phyloP scores from a whole-genome alignment of 805 yeast species.

The Phaffomyces thermotolerans region DNA sequence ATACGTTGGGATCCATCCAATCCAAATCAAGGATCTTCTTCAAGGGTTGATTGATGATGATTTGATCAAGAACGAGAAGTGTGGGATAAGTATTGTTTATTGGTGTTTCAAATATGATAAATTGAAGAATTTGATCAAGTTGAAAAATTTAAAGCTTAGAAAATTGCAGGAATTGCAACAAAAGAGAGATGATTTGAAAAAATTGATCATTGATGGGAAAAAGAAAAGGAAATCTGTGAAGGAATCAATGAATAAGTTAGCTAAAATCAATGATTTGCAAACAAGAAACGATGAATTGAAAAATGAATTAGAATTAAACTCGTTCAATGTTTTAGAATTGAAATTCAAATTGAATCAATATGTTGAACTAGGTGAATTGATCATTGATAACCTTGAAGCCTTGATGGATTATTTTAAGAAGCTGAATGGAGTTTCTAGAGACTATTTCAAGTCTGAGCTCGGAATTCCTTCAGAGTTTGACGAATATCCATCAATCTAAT shows the following conservation, averaged over 20 bases:
- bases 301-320: conserved; percentile 6
- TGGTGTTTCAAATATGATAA: conserved; percentile 40
- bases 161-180: conserved; percentile 8
- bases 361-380: conserved; percentile 9
- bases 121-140: conserved; percentile 16
- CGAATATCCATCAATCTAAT: conserved; percentile 16
- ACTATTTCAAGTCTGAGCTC: conserved; percentile 30
- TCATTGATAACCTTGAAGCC: conserved; percentile 36
- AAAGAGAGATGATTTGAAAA: conserved; percentile 6
- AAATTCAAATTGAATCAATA: conserved; percentile 4
- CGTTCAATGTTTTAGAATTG: conserved; percentile 1
- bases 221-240: not conserved
- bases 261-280: conserved; percentile 11
- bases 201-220: conserved; percentile 8
- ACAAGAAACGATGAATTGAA: conserved; percentile 6
- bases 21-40: conserved; percentile 46
- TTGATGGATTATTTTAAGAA: conserved; percentile 31
- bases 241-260: conserved; percentile 7
- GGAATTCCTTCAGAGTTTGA: conserved; percentile 37
- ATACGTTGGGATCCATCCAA: conserved; percentile 40
- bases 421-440: conserved; percentile 22
- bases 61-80: conserved; percentile 42
- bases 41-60: conserved; percentile 43
- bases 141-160: not conserved
- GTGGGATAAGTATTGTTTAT: conserved; percentile 46